phyloP scores from a whole-genome alignment of 2,329 filamentous ascomycete genomes.

The Atkinsonella hypoxylon region DNA sequence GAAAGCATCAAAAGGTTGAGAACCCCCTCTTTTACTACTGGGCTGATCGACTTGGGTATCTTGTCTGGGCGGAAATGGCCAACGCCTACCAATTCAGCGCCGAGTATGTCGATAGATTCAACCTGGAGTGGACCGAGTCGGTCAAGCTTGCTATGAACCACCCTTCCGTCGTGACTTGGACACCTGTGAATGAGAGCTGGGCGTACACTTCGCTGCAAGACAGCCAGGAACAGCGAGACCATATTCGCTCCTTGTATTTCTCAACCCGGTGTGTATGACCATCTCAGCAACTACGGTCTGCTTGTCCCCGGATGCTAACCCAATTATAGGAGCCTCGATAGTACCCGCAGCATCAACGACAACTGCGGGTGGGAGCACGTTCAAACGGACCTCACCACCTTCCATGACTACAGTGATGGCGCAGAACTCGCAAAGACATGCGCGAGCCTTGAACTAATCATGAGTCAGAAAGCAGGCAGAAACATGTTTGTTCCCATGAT shows the following conservation, averaged over 20 bases:
- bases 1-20: slow-evolving; percentile 55
- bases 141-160: slow-evolving; percentile 55
- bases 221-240: slow-evolving; percentile 46
- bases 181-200: slow-evolving; percentile 53
- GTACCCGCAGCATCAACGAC: slow-evolving; percentile 54
- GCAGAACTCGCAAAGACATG: slow-evolving; percentile 43
- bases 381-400: slow-evolving; percentile 50
- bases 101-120: slow-evolving; percentile 47
- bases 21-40: slow-evolving; percentile 49
- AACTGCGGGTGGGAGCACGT: slow-evolving; percentile 65
- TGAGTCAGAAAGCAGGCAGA: slow-evolving; percentile 38
- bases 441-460: slow-evolving; percentile 37
- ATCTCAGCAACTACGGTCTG: too few species aligned
- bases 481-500: slow-evolving; percentile 42
- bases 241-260: slow-evolving; percentile 52
- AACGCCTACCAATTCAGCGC: slow-evolving; percentile 51
- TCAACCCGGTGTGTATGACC: slow-evolving; percentile 40
- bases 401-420: slow-evolving; percentile 55
- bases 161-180: slow-evolving; percentile 53
- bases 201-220: slow-evolving; percentile 47
- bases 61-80: slow-evolving; percentile 54
- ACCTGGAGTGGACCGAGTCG: slow-evolving; percentile 51
- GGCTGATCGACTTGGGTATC: slow-evolving; percentile 47
- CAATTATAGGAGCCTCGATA: slow-evolving; percentile 37
- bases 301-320: too few species aligned